Conservation (phyloP, 163 green algal genomes). For the Chlorella variabilis region DNA sequence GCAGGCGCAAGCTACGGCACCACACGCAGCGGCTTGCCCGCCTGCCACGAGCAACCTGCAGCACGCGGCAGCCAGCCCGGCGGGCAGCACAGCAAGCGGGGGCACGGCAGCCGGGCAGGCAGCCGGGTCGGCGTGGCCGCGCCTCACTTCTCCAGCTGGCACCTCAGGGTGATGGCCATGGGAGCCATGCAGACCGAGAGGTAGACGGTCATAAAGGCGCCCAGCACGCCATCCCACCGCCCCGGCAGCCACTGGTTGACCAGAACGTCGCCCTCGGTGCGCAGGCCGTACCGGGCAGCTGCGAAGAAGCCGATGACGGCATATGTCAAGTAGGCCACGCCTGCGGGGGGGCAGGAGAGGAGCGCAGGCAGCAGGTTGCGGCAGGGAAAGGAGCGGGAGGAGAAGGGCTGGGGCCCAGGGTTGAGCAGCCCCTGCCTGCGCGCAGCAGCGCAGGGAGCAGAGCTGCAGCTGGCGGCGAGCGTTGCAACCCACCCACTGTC, state of each 20-base stretch:
- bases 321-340: conserved; percentile 47
- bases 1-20: no score
- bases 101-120: no score
- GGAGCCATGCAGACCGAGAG: conserved; percentile 60
- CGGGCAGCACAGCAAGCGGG: no score
- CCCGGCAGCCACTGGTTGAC: conserved; percentile 59
- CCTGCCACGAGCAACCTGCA: no score
- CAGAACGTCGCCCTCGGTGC: conserved; percentile 58
- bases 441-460: no score
- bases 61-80: no score
- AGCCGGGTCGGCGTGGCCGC: no score
- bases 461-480: no score
- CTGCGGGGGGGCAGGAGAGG: conserved; percentile 16
- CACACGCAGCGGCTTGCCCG: no score
- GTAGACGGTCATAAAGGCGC: conserved; percentile 53
- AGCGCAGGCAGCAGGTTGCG: background rate
- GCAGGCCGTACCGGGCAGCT: conserved; percentile 54
- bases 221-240: conserved; percentile 49
- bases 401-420: no score
- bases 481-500: conserved; percentile 41
- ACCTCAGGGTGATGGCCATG: conserved; percentile 49
- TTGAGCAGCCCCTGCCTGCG: no score
- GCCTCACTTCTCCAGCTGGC: conserved; percentile 37
- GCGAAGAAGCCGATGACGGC: conserved; percentile 56
- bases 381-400: background rate